These are phyloP conservation scores for Paramecium tetraurelia DNA, from an alignment of 73 alveolate genomes.

Conservation along the genomic window DNA sequence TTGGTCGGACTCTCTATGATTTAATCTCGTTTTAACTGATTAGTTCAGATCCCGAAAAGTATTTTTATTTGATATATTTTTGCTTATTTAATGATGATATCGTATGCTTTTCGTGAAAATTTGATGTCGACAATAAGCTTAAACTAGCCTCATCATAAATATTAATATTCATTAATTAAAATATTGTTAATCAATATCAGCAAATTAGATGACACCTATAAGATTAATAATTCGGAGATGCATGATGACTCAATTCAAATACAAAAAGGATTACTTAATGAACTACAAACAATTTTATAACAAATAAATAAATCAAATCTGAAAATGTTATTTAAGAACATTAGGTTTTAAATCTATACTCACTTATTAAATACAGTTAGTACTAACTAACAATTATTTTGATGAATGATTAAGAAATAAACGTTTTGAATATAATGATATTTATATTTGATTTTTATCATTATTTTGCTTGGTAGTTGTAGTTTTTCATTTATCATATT, in stretches of 20 bases:
- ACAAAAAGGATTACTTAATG: too few species aligned
- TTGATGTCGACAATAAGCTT: background rate
- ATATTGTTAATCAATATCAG: background rate
- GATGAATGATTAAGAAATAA: too few species aligned
- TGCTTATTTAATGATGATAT: background rate
- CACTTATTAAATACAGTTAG: too few species aligned
- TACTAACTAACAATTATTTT: too few species aligned
- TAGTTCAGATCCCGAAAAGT: conserved; percentile 12
- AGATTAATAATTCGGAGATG: background rate
- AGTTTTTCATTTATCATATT: background rate
- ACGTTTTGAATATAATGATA: background rate
- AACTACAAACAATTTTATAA: background rate
- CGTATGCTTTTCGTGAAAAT: conserved; percentile 17
- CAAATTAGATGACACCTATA: background rate
- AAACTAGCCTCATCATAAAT: conserved; percentile 42
- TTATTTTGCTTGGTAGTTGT: background rate
- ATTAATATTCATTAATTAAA: conserved; percentile 17
- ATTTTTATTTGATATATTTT: background rate
- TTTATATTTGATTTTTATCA: background rate
- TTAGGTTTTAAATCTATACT: too few species aligned
- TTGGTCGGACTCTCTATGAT: background rate
- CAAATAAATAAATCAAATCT: background rate
- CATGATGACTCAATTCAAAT: background rate
- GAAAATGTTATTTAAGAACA: background rate
- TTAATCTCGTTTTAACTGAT: background rate